Evolutionary conservation across 208 protist genomes (phyloP).

Genomic region (Balamuthia mandrillaris): DNA sequence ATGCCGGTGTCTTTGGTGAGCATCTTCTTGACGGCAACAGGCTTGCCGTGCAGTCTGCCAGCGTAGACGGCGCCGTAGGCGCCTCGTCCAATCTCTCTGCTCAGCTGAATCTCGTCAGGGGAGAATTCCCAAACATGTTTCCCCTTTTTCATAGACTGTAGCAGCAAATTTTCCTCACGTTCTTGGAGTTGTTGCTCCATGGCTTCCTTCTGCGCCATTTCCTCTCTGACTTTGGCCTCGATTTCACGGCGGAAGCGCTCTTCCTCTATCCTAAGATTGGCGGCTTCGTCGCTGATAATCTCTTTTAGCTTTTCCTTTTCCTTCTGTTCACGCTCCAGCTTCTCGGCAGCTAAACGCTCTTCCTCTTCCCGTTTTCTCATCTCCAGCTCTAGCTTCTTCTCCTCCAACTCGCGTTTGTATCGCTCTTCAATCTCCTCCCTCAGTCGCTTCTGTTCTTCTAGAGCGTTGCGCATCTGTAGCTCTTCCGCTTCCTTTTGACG

Average conservation of each 20-base stretch:
- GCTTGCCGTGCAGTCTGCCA: slow-evolving; percentile 28
- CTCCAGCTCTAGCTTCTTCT: background rate
- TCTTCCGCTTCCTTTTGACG: background rate
- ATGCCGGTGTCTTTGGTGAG: background rate
- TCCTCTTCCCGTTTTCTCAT: background rate
- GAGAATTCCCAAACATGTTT: slow-evolving; percentile 26
- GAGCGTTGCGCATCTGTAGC: no score
- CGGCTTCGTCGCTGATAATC: background rate
- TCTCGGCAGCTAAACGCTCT: background rate
- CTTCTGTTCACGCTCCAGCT: background rate
- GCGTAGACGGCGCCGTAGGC: slow-evolving; percentile 5
- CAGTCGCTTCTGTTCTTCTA: no score
- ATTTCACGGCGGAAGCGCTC: no score
- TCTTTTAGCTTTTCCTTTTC: background rate
- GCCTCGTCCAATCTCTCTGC: background rate
- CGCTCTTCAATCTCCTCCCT: background rate
- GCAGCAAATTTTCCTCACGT: no score
- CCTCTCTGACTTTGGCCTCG: background rate
- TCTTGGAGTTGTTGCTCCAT: background rate
- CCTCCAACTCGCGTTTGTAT: background rate
- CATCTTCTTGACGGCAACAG: slow-evolving; percentile 22
- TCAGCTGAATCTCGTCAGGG: background rate
- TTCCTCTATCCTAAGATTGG: background rate
- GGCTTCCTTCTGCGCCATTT: background rate
- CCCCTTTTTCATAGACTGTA: background rate